phyloP scores from a whole-genome alignment of 768 basidiomycete genomes.

The Ephemerocybe angulata region DNA sequence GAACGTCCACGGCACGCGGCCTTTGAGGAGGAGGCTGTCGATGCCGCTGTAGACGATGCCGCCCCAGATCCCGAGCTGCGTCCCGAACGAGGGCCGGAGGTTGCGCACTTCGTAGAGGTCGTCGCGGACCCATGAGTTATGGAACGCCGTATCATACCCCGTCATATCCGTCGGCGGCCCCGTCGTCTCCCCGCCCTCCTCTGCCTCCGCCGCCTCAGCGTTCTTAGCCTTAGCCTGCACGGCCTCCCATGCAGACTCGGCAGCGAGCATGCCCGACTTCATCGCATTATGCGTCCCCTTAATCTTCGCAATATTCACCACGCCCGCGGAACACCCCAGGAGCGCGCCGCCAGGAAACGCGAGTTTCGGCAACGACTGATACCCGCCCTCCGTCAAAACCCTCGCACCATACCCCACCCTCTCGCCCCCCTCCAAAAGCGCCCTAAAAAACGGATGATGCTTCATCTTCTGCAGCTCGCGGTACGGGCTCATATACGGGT shows the following conservation, averaged over 20 bases:
- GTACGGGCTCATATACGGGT: slow-evolving; percentile 90
- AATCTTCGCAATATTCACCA: slow-evolving; percentile 96
- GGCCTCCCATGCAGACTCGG: slow-evolving; percentile 76
- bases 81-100: slow-evolving; percentile 84
- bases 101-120: slow-evolving; percentile 92
- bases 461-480: slow-evolving; percentile 94
- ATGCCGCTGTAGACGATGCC: slow-evolving; percentile 88
- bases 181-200: slow-evolving; percentile 13
- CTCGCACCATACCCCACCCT: slow-evolving; percentile 91
- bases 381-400: slow-evolving; percentile 87
- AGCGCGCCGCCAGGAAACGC: slow-evolving; percentile 93
- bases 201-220: slow-evolving; percentile 10
- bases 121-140: slow-evolving; percentile 76
- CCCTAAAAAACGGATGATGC: slow-evolving; percentile 88
- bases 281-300: slow-evolving; percentile 99
- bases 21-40: slow-evolving; percentile 80
- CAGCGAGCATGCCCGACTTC: slow-evolving; percentile 98
- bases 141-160: slow-evolving; percentile 64
- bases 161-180: slow-evolving; percentile 56
- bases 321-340: slow-evolving; percentile 93
- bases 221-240: slow-evolving; percentile 41
- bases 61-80: slow-evolving; percentile 75
- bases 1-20: slow-evolving; percentile 91
- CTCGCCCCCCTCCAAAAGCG: slow-evolving; percentile 66
- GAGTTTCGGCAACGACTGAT: slow-evolving; percentile 82